phyloP scores from a whole-genome alignment of 2,329 filamentous ascomycete genomes.

The Bretziella fagacearum region DNA sequence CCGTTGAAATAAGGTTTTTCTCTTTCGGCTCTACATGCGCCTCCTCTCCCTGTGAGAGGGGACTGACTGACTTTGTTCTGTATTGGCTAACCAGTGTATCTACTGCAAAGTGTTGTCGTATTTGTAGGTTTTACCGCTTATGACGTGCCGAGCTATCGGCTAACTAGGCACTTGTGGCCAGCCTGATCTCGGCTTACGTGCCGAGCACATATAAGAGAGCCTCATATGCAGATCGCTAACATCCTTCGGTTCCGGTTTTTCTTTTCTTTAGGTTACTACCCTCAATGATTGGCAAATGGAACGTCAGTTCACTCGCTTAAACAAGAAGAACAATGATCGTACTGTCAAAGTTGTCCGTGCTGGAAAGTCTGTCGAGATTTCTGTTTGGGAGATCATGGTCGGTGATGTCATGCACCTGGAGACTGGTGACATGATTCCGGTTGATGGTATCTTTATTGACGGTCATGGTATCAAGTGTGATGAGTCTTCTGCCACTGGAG shows the following conservation, averaged over 20 bases:
- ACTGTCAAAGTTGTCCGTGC: slow-evolving; percentile 51
- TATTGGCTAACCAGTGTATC: not conserved
- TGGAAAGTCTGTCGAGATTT: slow-evolving; percentile 45
- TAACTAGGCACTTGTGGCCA: not conserved
- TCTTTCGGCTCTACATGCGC: no score
- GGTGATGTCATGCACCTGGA: slow-evolving; percentile 54
- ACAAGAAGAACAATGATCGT: slow-evolving; percentile 44
- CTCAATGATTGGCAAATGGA: slow-evolving; percentile 54
- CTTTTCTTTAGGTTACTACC: slow-evolving; percentile 18
- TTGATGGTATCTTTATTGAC: slow-evolving; percentile 51
- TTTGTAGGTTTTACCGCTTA: slow-evolving; percentile 13
- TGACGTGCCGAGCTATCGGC: not conserved
- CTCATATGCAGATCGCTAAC: slow-evolving; percentile 6
- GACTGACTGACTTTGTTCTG: slow-evolving; percentile 2
- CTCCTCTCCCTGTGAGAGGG: not conserved
- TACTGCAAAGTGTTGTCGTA: slow-evolving; percentile 14
- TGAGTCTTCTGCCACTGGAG: slow-evolving; percentile 56
- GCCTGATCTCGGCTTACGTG: not conserved
- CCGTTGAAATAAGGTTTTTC: slow-evolving; percentile 25
- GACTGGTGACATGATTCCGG: slow-evolving; percentile 52
- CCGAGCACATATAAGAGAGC: no score
- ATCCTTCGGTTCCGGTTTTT: not conserved
- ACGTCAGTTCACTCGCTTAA: slow-evolving; percentile 45
- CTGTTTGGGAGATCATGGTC: slow-evolving; percentile 48
- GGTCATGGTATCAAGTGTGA: slow-evolving; percentile 42